Percentiles rank a stretch among this genome's conserved stretches.
These are phyloP conservation scores for Thelephora ganbajun DNA, from an alignment of 768 basidiomycete species.

Conservation along the genomic window DNA sequence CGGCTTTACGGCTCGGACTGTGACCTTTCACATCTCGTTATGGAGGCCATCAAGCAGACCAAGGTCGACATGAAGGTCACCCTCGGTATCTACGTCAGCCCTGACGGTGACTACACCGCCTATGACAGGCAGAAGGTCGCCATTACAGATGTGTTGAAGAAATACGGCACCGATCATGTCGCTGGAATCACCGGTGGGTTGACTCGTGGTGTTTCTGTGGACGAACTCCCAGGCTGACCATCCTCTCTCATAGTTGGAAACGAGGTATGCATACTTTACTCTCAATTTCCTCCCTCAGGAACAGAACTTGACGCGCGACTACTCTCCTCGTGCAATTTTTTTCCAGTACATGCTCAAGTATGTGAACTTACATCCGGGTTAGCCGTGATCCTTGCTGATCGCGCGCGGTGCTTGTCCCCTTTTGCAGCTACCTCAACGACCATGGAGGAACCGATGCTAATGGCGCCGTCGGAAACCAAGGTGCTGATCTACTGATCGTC, in stretches of 20 bases:
- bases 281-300: too few relatives aligned
- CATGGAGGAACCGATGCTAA: slow-evolving; percentile 40
- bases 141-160: slow-evolving; percentile 56
- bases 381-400: not conserved
- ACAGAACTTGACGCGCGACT: not conserved
- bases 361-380: slow-evolving; percentile 9
- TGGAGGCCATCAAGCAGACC: slow-evolving; percentile 84
- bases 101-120: slow-evolving; percentile 46
- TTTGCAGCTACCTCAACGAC: slow-evolving; percentile 44
- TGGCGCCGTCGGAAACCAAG: slow-evolving; percentile 39
- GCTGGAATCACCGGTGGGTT: slow-evolving; percentile 78
- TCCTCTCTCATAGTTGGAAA: not conserved
- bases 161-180: slow-evolving; percentile 66
- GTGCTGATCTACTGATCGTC: slow-evolving; percentile 46
- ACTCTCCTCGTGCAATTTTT: not conserved
- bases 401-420: too few relatives aligned
- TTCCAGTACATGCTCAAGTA: slow-evolving; percentile 71
- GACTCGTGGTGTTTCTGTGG: slow-evolving; percentile 16
- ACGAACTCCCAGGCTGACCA: too few relatives aligned
- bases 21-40: slow-evolving; percentile 66
- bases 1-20: slow-evolving; percentile 84
- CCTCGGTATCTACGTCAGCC: slow-evolving; percentile 53
- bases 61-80: slow-evolving; percentile 78
- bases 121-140: slow-evolving; percentile 60
- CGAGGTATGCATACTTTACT: not conserved